Evolutionary conservation across 148 eudicot genomes (phyloP).

Genomic region (Vaccinium myrtillus): DNA sequence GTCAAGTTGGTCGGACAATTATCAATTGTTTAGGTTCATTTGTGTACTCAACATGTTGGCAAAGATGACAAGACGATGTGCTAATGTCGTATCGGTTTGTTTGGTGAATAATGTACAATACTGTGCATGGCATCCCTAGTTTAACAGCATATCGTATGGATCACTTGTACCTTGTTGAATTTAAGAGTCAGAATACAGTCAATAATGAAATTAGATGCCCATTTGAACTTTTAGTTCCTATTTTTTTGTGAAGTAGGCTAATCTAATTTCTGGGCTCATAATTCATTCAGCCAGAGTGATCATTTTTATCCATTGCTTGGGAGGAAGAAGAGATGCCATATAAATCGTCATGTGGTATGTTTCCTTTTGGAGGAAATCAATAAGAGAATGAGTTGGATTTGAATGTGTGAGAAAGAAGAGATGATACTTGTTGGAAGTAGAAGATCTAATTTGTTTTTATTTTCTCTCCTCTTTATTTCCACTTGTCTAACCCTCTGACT

Average conservation of each 20-base stretch:
- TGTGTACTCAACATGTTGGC: too few species aligned
- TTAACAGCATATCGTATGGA: background rate
- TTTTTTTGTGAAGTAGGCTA: too few species aligned
- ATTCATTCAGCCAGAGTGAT: too few species aligned
- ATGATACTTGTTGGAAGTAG: background rate
- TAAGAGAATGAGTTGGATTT: background rate
- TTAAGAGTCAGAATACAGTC: background rate
- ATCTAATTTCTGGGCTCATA: too few species aligned
- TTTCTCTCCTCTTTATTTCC: too few species aligned
- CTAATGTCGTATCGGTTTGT: background rate
- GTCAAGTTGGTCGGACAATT: background rate
- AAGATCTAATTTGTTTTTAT: too few species aligned
- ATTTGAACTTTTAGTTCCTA: background rate
- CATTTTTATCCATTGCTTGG: background rate
- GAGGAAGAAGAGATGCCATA: background rate
- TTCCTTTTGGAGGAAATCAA: background rate
- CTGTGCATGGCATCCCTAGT: background rate
- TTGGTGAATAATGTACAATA: background rate
- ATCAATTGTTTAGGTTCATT: background rate
- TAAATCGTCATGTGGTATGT: background rate
- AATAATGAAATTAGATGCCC: background rate
- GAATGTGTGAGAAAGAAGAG: background rate
- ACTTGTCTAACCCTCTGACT: too few species aligned
- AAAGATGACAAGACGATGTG: too few species aligned
- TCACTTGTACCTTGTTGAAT: background rate